Evolutionary conservation across 2,329 filamentous ascomycete species (phyloP).

Genomic region (Aspergillus sp.): DNA sequence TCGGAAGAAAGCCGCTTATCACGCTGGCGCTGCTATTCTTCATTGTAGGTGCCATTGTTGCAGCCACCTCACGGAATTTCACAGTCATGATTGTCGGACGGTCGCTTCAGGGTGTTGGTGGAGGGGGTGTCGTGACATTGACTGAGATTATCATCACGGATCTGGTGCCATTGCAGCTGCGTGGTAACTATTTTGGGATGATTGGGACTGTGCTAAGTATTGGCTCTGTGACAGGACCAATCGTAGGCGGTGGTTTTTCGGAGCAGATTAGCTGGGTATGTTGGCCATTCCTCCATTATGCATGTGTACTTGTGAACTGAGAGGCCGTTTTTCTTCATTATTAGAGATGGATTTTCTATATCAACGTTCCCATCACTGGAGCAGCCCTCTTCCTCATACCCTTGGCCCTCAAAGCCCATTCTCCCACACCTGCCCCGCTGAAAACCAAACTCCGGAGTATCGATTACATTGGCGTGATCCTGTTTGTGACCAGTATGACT

Average conservation of each 20-base stretch:
- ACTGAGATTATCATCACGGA: slow-evolving; percentile 42
- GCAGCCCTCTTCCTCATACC: slow-evolving; percentile 37
- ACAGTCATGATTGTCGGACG: slow-evolving; percentile 42
- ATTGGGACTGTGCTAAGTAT: slow-evolving; percentile 36
- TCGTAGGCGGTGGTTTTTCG: slow-evolving; percentile 39
- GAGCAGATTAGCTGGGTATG: slow-evolving; percentile 35
- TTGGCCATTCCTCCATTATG: neutral
- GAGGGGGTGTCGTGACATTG: slow-evolving; percentile 40
- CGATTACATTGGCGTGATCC: slow-evolving; percentile 58
- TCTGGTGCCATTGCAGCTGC: slow-evolving; percentile 36
- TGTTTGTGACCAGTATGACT: slow-evolving; percentile 58
- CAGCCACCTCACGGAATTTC: slow-evolving; percentile 38
- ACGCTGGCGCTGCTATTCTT: slow-evolving; percentile 39
- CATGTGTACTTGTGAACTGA: neutral
- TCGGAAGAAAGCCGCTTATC: slow-evolving; percentile 42
- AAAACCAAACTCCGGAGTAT: slow-evolving; percentile 49
- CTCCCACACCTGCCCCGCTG: slow-evolving; percentile 43
- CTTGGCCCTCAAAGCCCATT: slow-evolving; percentile 51
- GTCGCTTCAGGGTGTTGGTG: slow-evolving; percentile 41
- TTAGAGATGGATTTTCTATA: slow-evolving; percentile 33
- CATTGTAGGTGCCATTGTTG: slow-evolving; percentile 41
- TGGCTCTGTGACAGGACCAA: slow-evolving; percentile 35
- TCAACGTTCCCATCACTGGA: slow-evolving; percentile 32
- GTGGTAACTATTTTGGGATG: slow-evolving; percentile 37
- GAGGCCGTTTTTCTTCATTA: no score